A percentile compares a stretch with the other conserved stretches of the same genome.
Conservation (phyloP, 768 basidiomycete species). For the Strobilomyces dryophilus region DNA sequence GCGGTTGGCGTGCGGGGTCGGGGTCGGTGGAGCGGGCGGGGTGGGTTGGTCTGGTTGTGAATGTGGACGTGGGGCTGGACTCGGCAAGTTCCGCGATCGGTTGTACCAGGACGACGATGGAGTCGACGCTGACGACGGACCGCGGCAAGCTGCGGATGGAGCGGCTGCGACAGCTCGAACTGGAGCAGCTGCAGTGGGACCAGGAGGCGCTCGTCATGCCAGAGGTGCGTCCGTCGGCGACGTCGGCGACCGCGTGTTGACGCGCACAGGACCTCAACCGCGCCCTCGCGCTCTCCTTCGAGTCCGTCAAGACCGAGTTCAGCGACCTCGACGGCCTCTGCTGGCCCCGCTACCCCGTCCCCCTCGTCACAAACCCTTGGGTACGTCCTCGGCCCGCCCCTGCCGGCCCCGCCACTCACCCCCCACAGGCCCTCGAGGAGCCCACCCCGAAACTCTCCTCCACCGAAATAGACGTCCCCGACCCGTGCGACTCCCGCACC, state of each 20-base stretch:
- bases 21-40: too few relatives aligned
- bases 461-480: constrained; percentile 17
- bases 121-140: constrained; percentile 28
- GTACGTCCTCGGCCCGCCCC: constrained; percentile 13
- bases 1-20: not conserved
- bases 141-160: constrained; percentile 47
- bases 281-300: constrained; percentile 39
- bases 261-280: constrained; percentile 30
- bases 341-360: constrained; percentile 41
- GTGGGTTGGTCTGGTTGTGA: constrained; percentile 1
- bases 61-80: not conserved
- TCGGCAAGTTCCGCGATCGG: constrained; percentile 7
- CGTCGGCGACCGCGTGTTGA: constrained; percentile 1
- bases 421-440: constrained; percentile 22
- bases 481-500: constrained; percentile 5
- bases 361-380: constrained; percentile 24
- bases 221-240: constrained; percentile 36
- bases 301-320: constrained; percentile 56
- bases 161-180: constrained; percentile 45
- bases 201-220: constrained; percentile 55
- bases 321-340: constrained; percentile 56
- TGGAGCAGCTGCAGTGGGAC: constrained; percentile 51
- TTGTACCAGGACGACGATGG: constrained; percentile 8
- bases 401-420: not conserved
- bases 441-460: constrained; percentile 26